These are phyloP conservation scores for Emmonsiellopsis sp. DNA, from an alignment of 2,329 filamentous ascomycete species.

Conservation along the genomic window DNA sequence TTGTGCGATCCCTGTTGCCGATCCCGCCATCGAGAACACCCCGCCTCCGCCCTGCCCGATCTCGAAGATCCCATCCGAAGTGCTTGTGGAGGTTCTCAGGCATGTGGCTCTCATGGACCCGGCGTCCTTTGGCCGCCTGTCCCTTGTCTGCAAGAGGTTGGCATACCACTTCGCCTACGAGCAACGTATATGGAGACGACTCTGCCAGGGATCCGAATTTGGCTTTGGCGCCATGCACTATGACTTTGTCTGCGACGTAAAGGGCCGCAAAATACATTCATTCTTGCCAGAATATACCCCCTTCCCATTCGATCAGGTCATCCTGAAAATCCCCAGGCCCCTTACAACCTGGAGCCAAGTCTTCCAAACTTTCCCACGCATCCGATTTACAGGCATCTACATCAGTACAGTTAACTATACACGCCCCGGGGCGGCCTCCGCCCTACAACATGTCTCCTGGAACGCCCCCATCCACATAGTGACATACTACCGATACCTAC, in stretches of 20 bases:
- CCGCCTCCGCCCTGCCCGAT: conserved; percentile 73
- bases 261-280: conserved; percentile 35
- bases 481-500: conserved; percentile 94
- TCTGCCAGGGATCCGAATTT: conserved; percentile 61
- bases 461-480: conserved; percentile 81
- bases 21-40: conserved; percentile 62
- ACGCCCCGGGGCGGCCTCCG: conserved; percentile 65
- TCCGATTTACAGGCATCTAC: conserved; percentile 93
- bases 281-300: conserved; percentile 26
- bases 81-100: conserved; percentile 68
- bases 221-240: conserved; percentile 82
- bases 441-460: conserved; percentile 63
- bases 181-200: conserved; percentile 73
- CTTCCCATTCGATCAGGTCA: conserved; percentile 27
- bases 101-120: conserved; percentile 69
- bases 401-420: conserved; percentile 96
- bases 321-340: conserved; percentile 32
- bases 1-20: conserved; percentile 58
- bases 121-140: conserved; percentile 63
- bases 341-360: conserved; percentile 53
- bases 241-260: conserved; percentile 55
- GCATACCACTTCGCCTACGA: conserved; percentile 79
- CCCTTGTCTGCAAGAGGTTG: conserved; percentile 76
- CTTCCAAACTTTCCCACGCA: conserved; percentile 72
- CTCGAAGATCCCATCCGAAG: conserved; percentile 67